Base-by-base conservation (phyloP, 805 yeast genomes). In the Yueomyces sinensis region DNA sequence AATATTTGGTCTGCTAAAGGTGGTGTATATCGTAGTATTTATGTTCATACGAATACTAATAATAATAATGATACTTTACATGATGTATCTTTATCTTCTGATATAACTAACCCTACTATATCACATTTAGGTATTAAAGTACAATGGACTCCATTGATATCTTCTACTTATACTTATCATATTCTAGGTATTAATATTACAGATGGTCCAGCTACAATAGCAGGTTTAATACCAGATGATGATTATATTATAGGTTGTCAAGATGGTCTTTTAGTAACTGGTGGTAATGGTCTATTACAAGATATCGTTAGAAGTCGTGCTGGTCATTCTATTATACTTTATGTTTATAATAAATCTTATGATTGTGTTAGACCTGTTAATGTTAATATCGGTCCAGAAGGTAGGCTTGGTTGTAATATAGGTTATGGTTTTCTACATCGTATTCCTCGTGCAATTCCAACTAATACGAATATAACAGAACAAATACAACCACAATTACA, bases 351-450 rank as follows among this genome's bases (percentile, higher is more conserved):
- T 55, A 89, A 80, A 45, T 93, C 82, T 48, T 79, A 74, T 48
- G 91, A 89, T 51, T 68, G 80, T 13, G 76, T 84, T 28, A 69
- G 98, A 45, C 94, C 95, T 0, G 87, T 89, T 3, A 75, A 82
- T 0, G 82, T 87, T n/a, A 63, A 70, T 35, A 80, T 83, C 3
- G 83, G 86, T n/a, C 84, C 87, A 13, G 69, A 63, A 42, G 94
- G 95, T 1, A 63, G 84, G 27, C 59, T 89, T 27, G 98, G 98
- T 2, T 86, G 95, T 59, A 94, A 87, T 43, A 93, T 89, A 15
- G 97, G 96, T 0, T 87, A 86, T 48, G 98, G 98, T 0, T 66
- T 81, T 34, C 61, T 89, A 33, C 97, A 89, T 52, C 63, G 91
- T 40, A 58, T 82, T n/a, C 95, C 97, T 51, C 4, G 3, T 9